These are phyloP conservation scores for Saturnispora saitoi DNA, from an alignment of 805 yeast species.

Conservation along the genomic window DNA sequence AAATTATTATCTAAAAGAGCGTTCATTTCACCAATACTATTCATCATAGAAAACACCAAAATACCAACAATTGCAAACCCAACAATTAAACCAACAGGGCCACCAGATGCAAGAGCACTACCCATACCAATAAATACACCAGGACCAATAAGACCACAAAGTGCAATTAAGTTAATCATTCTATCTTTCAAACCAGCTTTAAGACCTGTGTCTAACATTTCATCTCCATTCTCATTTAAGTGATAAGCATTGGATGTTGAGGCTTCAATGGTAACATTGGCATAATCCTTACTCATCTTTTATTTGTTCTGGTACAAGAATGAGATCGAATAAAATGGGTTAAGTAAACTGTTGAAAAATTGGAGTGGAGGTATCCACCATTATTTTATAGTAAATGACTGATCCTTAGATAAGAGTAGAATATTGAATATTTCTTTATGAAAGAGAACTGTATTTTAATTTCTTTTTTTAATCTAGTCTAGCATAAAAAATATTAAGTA, in stretches of 20 bases:
- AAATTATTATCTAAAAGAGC: slow-evolving; percentile 47
- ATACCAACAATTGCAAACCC: slow-evolving; percentile 48
- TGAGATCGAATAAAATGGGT: neutral
- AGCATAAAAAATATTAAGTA: too few species aligned
- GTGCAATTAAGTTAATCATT: slow-evolving; percentile 17
- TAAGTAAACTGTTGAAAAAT: neutral
- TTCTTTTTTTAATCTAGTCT: too few species aligned
- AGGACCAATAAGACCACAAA: slow-evolving; percentile 51
- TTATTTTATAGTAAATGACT: too few species aligned
- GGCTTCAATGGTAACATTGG: slow-evolving; percentile 12
- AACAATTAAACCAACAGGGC: slow-evolving; percentile 42
- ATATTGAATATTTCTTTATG: too few species aligned
- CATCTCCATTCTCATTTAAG: slow-evolving; percentile 14
- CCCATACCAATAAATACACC: slow-evolving; percentile 46
- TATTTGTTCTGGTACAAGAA: neutral
- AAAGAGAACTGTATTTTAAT: too few species aligned
- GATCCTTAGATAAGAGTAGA: too few species aligned
- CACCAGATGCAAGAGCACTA: slow-evolving; percentile 39
- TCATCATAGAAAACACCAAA: slow-evolving; percentile 47
- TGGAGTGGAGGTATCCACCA: neutral
- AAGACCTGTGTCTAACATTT: slow-evolving; percentile 12
- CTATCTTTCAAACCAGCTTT: slow-evolving; percentile 19
- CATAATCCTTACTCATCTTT: neutral
- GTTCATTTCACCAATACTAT: slow-evolving; percentile 47
- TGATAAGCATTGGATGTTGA: slow-evolving; percentile 11